A percentile compares a stretch with the other conserved stretches of the same genome.
These are phyloP conservation scores for Firmiana major DNA, from an alignment of 345 rosid species.

Conservation along the genomic window DNA sequence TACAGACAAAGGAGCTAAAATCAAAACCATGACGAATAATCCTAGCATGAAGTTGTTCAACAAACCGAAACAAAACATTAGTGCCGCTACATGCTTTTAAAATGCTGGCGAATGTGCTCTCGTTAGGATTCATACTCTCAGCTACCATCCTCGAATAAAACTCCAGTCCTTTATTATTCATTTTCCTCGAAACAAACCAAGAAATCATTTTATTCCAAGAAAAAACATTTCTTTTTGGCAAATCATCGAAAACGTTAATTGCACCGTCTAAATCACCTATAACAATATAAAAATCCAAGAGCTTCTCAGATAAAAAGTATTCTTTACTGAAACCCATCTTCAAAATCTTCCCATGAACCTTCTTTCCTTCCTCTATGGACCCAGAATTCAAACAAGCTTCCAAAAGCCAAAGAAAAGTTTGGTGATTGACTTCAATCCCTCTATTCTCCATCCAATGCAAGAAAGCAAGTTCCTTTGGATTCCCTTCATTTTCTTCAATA, in stretches of 20 bases:
- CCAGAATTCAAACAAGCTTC: conserved; percentile 39
- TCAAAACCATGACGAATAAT: conserved; percentile 54
- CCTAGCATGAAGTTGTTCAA: conserved; percentile 65
- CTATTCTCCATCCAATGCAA: conserved; percentile 29
- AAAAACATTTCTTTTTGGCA: conserved; percentile 44
- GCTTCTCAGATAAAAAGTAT: conserved; percentile 35
- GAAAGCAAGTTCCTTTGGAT: conserved; percentile 22
- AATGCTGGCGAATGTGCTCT: conserved; percentile 37
- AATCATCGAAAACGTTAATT: conserved; percentile 56
- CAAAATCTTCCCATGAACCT: conserved; percentile 53
- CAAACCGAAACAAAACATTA: conserved; percentile 28
- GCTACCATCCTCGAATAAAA: conserved; percentile 37
- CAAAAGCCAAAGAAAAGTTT: conserved; percentile 50
- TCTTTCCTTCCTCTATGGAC: conserved; percentile 40
- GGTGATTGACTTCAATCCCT: conserved; percentile 42
- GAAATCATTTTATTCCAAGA: conserved; percentile 53
- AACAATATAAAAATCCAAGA: conserved; percentile 40
- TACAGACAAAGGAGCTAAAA: conserved; percentile 41
- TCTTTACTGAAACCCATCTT: conserved; percentile 49
- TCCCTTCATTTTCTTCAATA: conserved; percentile 20
- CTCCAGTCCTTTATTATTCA: conserved; percentile 28
- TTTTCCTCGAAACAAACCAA: conserved; percentile 35
- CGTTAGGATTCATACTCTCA: conserved; percentile 38
- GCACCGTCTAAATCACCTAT: conserved; percentile 40
- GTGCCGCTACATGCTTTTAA: conserved; percentile 48